Conservation (phyloP, 768 basidiomycete species). For the Pilatotrama ljubarskyi region DNA sequence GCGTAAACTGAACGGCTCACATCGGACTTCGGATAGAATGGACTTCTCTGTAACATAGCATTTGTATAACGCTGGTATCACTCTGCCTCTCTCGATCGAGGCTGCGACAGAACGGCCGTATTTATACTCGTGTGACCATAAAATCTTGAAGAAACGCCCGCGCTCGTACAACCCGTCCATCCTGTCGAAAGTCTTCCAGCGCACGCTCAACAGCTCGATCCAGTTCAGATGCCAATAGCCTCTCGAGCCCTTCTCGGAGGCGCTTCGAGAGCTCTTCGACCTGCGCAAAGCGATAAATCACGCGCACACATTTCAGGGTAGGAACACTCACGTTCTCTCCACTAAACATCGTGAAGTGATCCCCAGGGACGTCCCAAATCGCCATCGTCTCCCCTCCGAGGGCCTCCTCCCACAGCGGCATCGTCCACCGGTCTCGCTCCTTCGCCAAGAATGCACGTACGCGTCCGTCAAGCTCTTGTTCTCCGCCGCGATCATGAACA, state of each 20-base stretch:
- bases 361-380: slow-evolving; percentile 58
- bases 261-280: not conserved
- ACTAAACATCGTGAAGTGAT: slow-evolving; percentile 65
- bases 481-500: slow-evolving; percentile 23
- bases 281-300: not conserved
- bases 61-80: too few species aligned
- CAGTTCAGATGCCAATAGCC: too few species aligned
- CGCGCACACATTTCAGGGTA: not conserved
- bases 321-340: slow-evolving; percentile 44
- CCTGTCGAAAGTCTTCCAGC: too few species aligned
- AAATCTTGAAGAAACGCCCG: too few species aligned
- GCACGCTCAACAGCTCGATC: too few species aligned
- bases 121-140: too few species aligned
- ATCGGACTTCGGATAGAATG: not conserved
- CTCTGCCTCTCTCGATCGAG: too few species aligned
- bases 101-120: too few species aligned
- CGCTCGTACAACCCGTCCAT: too few species aligned
- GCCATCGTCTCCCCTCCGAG: slow-evolving; percentile 37
- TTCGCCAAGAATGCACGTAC: slow-evolving; percentile 57
- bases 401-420: slow-evolving; percentile 50
- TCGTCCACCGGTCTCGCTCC: slow-evolving; percentile 37
- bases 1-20: slow-evolving; percentile 21
- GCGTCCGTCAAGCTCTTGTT: not conserved
- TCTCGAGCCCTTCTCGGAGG: not conserved
- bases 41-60: not conserved